phyloP scores from a whole-genome alignment of 345 rosid species.

The Garcia nutans region DNA sequence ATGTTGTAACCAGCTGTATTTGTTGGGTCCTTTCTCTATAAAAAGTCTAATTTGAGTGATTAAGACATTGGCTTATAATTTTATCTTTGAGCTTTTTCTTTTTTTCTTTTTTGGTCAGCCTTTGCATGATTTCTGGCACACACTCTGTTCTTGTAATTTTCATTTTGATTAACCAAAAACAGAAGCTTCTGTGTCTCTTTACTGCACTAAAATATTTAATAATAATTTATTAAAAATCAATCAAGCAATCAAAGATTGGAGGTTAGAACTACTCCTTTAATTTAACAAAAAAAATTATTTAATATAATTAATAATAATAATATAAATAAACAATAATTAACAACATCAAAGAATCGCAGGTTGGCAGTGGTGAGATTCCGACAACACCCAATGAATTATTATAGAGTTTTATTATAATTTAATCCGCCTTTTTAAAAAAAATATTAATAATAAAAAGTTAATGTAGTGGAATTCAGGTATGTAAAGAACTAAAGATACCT shows the following conservation, averaged over 20 bases:
- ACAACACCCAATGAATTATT: conserved; percentile 54
- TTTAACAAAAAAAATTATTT: neutral
- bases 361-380: conserved; percentile 59
- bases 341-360: conserved; percentile 55
- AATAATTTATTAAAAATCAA: conserved; percentile 15
- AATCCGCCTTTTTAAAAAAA: conserved; percentile 19
- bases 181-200: conserved; percentile 40
- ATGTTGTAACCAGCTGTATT: conserved; percentile 83
- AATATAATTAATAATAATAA: neutral
- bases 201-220: conserved; percentile 10
- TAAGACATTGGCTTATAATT: conserved; percentile 36
- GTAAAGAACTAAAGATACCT: conserved; percentile 36
- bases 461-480: conserved; percentile 49
- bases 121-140: conserved; percentile 39
- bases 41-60: conserved; percentile 52
- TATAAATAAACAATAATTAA: conserved; percentile 5
- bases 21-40: conserved; percentile 30
- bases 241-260: conserved; percentile 29
- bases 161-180: conserved; percentile 29
- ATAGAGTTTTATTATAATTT: conserved; percentile 29
- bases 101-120: conserved; percentile 25
- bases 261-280: conserved; percentile 34
- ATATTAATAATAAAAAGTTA: conserved; percentile 5
- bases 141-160: conserved; percentile 31
- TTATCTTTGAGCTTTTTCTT: neutral